Evolutionary conservation across 1,139 yeast species (phyloP), one percentile per base, ranked within the genome.

Genomic region (Zygoascus hellenicus): DNA sequence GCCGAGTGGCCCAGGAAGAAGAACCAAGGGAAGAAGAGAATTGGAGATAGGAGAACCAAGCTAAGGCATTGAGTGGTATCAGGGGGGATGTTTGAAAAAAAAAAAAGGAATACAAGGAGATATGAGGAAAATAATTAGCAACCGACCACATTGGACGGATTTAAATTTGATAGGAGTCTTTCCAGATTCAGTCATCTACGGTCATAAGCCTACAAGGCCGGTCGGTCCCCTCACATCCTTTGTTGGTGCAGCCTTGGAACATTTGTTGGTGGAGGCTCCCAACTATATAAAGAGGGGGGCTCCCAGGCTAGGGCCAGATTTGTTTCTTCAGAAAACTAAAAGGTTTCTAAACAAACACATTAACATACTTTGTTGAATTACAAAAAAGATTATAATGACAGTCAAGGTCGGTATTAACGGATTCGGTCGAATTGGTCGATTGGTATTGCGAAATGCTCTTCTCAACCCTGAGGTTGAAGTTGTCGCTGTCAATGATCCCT

Each of bases 361-460:
- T 44, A 31, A 16, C 14, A 13, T 14, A n/a, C n/a, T n/a, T n/a
- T n/a, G n/a, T n/a, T n/a, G 10, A 31, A 30, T 29, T 31, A 13
- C 11, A 15, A 44, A 37, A 26, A 11, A n/a, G 9, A n/a, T 14
- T 46, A 47, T 38, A 62, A 70, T 68, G 71, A 69, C 62, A 58
- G 61, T 64, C 57, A 66, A 69, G 54, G 74, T 83, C 69, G 92
- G 92, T 76, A 84, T 83, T 70, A 83, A 83, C 82, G 92, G 92
- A 66, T 83, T 83, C 82, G 94, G 94, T 63, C 81, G 94, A 72
- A 83, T 83, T 62, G 94, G 94, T 60, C 87, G 94, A 73, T 80
- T 83, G 66, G 80, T 81, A 59, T 75, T 83, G 67, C 81, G 94
- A 77, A 77, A 82, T 66, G 92, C 92, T 58, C 74, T 83, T 61